Percentiles rank a stretch among this genome's conserved stretches.
Evolutionary conservation across 164 flowering plant species (phyloP).

Genomic region (Sedum album): DNA sequence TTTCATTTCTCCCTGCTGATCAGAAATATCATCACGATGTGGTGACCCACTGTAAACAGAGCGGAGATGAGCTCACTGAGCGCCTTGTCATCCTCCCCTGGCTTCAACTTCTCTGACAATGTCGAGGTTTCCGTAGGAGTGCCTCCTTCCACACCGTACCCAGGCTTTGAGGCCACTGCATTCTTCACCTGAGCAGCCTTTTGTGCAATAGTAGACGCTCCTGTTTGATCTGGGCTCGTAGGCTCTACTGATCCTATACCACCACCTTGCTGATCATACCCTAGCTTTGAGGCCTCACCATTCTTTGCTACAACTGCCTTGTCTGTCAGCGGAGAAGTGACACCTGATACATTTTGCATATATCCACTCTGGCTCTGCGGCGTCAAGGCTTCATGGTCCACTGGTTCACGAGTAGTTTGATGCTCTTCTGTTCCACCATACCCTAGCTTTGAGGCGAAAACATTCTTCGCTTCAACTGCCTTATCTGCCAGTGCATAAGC

Average conservation of each 20-base stretch:
- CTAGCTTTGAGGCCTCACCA: conserved; percentile 21
- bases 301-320: conserved; percentile 23
- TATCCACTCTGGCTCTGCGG: conserved; percentile 9
- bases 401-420: neutral
- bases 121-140: conserved; percentile 3
- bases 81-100: conserved; percentile 65
- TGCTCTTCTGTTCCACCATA: neutral
- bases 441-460: neutral
- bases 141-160: conserved; percentile 7
- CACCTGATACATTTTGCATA: conserved; percentile 23
- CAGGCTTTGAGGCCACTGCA: neutral
- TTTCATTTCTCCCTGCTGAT: neutral
- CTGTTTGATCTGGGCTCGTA: neutral
- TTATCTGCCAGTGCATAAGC: conserved; percentile 19
- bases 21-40: neutral
- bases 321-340: conserved; percentile 19
- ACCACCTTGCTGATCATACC: conserved; percentile 13
- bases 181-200: neutral
- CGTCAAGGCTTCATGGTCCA: neutral
- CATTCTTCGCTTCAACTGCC: conserved; percentile 22
- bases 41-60: neutral
- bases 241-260: neutral
- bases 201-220: neutral
- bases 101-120: conserved; percentile 45
- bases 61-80: conserved; percentile 46